Conservation (phyloP, 768 basidiomycete genomes). For the Rhodocollybia butyracea region DNA sequence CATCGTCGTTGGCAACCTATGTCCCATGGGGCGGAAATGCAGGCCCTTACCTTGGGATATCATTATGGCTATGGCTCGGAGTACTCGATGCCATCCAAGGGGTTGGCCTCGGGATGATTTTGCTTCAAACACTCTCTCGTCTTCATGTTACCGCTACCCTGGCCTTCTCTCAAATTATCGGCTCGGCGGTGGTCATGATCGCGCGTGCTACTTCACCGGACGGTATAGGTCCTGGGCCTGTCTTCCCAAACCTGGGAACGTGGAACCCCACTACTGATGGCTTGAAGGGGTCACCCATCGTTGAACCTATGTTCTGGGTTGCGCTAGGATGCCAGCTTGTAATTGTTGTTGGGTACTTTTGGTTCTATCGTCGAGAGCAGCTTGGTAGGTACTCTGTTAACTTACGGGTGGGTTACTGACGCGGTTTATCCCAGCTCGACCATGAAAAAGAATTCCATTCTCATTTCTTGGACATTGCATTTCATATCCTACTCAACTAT, state of each 20-base stretch:
- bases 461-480: no score
- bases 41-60: conserved; percentile 87
- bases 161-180: conserved; percentile 87
- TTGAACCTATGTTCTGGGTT: conserved; percentile 88
- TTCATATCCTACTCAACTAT: no score
- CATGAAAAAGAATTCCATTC: no score
- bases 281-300: conserved; percentile 73
- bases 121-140: conserved; percentile 88
- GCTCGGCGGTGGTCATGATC: conserved; percentile 87
- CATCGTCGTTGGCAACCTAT: conserved; percentile 88
- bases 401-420: neutral
- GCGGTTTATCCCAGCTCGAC: neutral
- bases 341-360: conserved; percentile 90
- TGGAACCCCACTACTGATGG: conserved; percentile 79
- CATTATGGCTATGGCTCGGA: conserved; percentile 93
- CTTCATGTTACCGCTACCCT: conserved; percentile 93
- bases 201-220: conserved; percentile 90
- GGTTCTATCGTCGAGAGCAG: conserved; percentile 97
- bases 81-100: conserved; percentile 93
- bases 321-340: conserved; percentile 76
- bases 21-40: conserved; percentile 87
- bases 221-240: conserved; percentile 81
- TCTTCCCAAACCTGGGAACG: conserved; percentile 91
- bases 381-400: conserved; percentile 50
- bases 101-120: conserved; percentile 90